Percentiles rank a stretch among this genome's conserved stretches.
These are phyloP conservation scores for Serendipita sp. DNA, from an alignment of 768 basidiomycete genomes.

Conservation along the genomic window DNA sequence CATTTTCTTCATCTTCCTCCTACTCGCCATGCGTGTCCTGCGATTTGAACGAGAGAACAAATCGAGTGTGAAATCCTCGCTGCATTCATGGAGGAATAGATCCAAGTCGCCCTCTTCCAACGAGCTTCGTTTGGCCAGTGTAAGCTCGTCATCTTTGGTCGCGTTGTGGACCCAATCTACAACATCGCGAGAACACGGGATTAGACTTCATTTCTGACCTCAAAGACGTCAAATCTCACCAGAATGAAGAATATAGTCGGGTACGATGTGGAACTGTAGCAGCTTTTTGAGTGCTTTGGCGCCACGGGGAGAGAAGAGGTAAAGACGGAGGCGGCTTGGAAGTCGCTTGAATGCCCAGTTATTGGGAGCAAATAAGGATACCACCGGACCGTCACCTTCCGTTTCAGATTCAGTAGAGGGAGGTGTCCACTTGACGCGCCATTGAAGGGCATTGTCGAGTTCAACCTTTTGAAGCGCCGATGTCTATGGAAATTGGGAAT, in stretches of 20 bases:
- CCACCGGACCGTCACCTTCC: slow-evolving; percentile 33
- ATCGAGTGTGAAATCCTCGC: background rate
- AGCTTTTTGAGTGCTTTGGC: slow-evolving; percentile 33
- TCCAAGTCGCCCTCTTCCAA: too few relatives aligned
- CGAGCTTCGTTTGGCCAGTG: too few relatives aligned
- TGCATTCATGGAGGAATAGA: too few relatives aligned
- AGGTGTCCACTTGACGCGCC: slow-evolving; percentile 17
- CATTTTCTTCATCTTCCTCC: too few relatives aligned
- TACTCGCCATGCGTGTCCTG: too few relatives aligned
- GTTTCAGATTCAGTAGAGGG: slow-evolving; percentile 16
- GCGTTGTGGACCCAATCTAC: slow-evolving; percentile 22
- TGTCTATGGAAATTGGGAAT: slow-evolving; percentile 22
- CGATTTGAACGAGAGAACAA: background rate
- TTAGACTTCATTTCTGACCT: background rate
- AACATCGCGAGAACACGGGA: background rate
- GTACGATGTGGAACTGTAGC: slow-evolving; percentile 41
- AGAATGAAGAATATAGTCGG: slow-evolving; percentile 31
- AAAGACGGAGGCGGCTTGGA: slow-evolving; percentile 34
- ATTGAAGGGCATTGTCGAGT: slow-evolving; percentile 24
- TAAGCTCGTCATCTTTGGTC: slow-evolving; percentile 8
- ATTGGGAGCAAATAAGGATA: slow-evolving; percentile 18
- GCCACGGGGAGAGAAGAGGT: slow-evolving; percentile 48
- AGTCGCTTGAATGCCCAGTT: slow-evolving; percentile 24
- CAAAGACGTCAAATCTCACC: slow-evolving; percentile 23
- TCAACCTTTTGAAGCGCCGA: slow-evolving; percentile 38